Evolutionary conservation across 345 rosid genomes (phyloP).

Genomic region (Sonneratia alba): DNA sequence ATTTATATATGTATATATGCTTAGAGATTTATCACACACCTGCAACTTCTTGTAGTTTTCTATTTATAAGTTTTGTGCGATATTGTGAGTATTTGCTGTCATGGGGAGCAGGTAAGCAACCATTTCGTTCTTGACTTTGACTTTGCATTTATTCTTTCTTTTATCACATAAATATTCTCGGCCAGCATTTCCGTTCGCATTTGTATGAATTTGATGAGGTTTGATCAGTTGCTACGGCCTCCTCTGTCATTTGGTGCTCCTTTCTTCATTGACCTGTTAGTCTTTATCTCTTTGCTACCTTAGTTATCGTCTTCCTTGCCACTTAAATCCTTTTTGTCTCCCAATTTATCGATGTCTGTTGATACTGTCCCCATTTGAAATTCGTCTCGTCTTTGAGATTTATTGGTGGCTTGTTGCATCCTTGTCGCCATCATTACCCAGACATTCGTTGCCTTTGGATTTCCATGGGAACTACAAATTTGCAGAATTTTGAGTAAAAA

Average conservation of each 20-base stretch:
- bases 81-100: not conserved
- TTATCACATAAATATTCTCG: not conserved
- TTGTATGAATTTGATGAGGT: not conserved
- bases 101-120: not conserved
- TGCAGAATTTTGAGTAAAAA: not conserved
- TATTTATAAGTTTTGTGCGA: not conserved
- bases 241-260: not conserved
- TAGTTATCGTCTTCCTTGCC: not conserved
- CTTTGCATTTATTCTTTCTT: not conserved
- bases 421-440: not conserved
- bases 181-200: not conserved
- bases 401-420: not conserved
- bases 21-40: not conserved
- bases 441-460: not conserved
- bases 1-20: not conserved
- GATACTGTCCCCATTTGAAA: not conserved
- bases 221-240: not conserved
- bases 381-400: not conserved
- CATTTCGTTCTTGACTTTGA: not conserved
- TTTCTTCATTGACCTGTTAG: not conserved
- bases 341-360: not conserved
- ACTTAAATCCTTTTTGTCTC: not conserved
- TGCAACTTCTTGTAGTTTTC: not conserved
- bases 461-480: not conserved
- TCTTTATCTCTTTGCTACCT: not conserved